Evolutionary conservation across 1,139 yeast species (phyloP), one percentile per base, ranked within the genome.

Genomic region (Candida smagusa): DNA sequence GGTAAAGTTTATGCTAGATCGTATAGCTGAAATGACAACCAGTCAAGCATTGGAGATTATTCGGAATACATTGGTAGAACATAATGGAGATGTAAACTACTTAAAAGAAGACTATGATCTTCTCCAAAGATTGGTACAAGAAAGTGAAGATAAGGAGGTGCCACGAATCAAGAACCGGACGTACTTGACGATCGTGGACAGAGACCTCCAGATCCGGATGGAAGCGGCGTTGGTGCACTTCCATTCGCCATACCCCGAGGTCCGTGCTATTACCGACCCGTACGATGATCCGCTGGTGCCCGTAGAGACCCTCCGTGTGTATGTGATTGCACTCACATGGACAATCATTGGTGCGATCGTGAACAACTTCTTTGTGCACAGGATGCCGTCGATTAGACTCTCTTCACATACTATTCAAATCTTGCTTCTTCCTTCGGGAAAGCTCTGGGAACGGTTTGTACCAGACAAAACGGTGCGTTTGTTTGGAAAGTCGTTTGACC

Each of bases 161-260:
- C 21, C 31, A 28, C 22, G 28, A 28, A 47, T 49, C 33, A 58
- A 56, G 34, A 59, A 59, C 36, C 61, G 59, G 40, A 48, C 58
- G 4, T 64, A 65, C 40, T 50, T 64, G 28, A 43, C 48, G 9
- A 54, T 65, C 9, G 44, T 50, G 6, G 71, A 67, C 41, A 65
- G 74, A 71, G 42, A 52, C 9, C 46, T 67, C 7, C 71, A 65
- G 40, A 59, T 61, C 9, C 54, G 68, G 26, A 37, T 65, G 9
- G 75, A 70, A 43, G 75, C 77, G 1, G 56, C 65, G 1, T 48
- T 71, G 24, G 63, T 69, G n/a, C 66, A 65, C 26, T 69, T 41
- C 44, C 75, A 69, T 48, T 68, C 74, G 6, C 75, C 75, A 12
- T 71, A 70, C 41, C 74, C 75, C 4, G 76, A 71, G 43, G 62